These are phyloP conservation scores for Hygrocybe coccinea DNA, from an alignment of 768 basidiomycete genomes.

Conservation along the genomic window DNA sequence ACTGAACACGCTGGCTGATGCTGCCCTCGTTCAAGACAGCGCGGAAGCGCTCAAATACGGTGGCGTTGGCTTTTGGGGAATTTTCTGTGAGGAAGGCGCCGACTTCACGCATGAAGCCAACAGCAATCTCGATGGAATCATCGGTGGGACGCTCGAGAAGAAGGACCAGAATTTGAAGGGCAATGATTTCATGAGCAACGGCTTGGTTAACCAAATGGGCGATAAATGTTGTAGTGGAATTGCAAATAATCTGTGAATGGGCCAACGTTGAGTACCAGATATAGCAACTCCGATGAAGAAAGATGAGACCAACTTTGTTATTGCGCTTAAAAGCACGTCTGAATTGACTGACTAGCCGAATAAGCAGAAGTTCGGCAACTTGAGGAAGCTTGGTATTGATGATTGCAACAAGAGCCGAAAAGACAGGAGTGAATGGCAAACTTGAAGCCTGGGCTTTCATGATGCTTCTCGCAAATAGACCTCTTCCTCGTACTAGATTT, in stretches of 20 bases:
- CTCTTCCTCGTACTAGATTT: conserved; percentile 89
- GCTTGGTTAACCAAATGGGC: conserved; percentile 91
- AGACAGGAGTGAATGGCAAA: conserved; percentile 96
- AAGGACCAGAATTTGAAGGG: conserved; percentile 92
- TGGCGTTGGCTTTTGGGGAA: conserved; percentile 91
- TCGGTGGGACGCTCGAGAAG: conserved; percentile 93
- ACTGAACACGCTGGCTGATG: conserved; percentile 95
- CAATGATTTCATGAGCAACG: conserved; percentile 90
- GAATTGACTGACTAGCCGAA: conserved; percentile 91
- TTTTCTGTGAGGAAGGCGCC: conserved; percentile 92
- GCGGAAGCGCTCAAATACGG: conserved; percentile 93
- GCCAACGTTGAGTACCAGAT: background rate
- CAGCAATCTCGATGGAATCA: conserved; percentile 97
- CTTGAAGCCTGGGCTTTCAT: conserved; percentile 99
- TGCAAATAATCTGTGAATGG: conserved; percentile 70
- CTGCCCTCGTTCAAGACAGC: conserved; percentile 92
- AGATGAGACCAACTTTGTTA: conserved; percentile 71
- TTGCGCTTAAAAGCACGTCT: conserved; percentile 92
- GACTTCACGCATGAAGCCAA: conserved; percentile 95
- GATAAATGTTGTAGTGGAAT: conserved; percentile 87
- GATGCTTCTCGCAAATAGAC: conserved; percentile 86
- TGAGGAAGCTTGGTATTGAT: conserved; percentile 97
- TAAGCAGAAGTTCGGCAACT: conserved; percentile 88
- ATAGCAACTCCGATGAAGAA: background rate
- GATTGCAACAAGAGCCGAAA: conserved; percentile 89